Base-by-base conservation (phyloP, 2,329 filamentous ascomycete genomes). In the Trichoderma afroharzianum region DNA sequence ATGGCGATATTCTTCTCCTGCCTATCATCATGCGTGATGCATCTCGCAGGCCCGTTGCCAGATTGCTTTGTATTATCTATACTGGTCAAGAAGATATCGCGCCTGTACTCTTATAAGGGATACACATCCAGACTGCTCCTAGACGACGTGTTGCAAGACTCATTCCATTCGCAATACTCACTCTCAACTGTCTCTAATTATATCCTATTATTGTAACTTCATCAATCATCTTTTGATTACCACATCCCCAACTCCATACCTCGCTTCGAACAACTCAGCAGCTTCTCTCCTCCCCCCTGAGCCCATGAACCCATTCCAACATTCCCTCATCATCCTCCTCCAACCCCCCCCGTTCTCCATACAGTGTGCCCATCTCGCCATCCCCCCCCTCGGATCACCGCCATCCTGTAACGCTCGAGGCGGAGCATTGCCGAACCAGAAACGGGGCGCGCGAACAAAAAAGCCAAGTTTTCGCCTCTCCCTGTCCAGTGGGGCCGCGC, bases 391-490 rank as follows among this genome's bases (percentile, higher is more conserved):
- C 24, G 28, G 55, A 68, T 68, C 66, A 28, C 66, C 57, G 66
- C 57, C 57, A 50, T 33, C 39, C 66, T 68, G 66, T 68, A 68
- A 68, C 66, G 39, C 36, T 36, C 57, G 18, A 61, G 57, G 55
- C 57, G 66, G 66, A 43, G 66, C 66, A 30, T 53, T 36, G 66
- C 66, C 47, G 57, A 63, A 63, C 32, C 43, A 57, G 26, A 39
- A 61, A 59, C 66, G 39, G 57, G 66, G 66, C 53, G 55, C 39
- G 24, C 33, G 53, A 68, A 68, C 30, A 69, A 63, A 69, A 70
- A 63, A 70, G 58, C 68, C 59, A 70, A 70, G 68, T 70, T 70
- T 70, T 70, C 55, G 55, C 43, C 32, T 30, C 36, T 33, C 26
- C 66, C 32, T 63, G 68, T 57, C 28, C 26, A 28, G 55, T 33